A percentile compares a stretch with the other conserved stretches of the same genome.
Conservation (phyloP, 495 filamentous ascomycete genomes). For the Aspergillus funiculosus region DNA sequence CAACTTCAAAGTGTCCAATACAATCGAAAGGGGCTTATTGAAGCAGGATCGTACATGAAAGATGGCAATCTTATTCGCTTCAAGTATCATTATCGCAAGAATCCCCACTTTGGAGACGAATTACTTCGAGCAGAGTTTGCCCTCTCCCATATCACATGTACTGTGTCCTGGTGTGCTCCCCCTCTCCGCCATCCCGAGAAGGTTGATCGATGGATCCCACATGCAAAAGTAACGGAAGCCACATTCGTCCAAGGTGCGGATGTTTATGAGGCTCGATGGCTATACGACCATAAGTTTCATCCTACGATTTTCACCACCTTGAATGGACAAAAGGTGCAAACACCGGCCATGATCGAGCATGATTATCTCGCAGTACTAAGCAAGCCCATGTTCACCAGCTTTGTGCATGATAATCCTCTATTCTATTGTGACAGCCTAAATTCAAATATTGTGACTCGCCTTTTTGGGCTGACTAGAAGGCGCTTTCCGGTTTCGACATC, state of each 20-base stretch:
- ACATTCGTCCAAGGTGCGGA: slow-evolving; percentile 50
- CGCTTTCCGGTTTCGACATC: slow-evolving; percentile 53
- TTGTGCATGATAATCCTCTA: slow-evolving; percentile 53
- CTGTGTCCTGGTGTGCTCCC: slow-evolving; percentile 55
- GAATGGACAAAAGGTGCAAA: slow-evolving; percentile 49
- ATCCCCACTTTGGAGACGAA: slow-evolving; percentile 50
- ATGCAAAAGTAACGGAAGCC: slow-evolving; percentile 53
- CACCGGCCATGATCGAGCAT: slow-evolving; percentile 54
- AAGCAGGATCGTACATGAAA: slow-evolving; percentile 50
- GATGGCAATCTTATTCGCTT: slow-evolving; percentile 52
- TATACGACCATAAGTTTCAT: slow-evolving; percentile 59
- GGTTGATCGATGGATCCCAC: slow-evolving; percentile 54
- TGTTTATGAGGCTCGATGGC: slow-evolving; percentile 51
- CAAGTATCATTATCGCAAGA: slow-evolving; percentile 55
- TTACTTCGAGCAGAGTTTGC: slow-evolving; percentile 53
- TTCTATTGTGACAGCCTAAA: slow-evolving; percentile 44
- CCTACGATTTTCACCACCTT: slow-evolving; percentile 53
- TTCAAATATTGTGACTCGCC: slow-evolving; percentile 42
- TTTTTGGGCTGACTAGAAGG: slow-evolving; percentile 45
- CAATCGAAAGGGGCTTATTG: slow-evolving; percentile 50
- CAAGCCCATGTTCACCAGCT: slow-evolving; percentile 50
- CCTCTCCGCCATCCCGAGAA: slow-evolving; percentile 48
- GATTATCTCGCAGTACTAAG: slow-evolving; percentile 51
- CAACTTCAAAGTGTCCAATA: slow-evolving; percentile 48
- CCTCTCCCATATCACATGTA: slow-evolving; percentile 49